Base-by-base conservation (phyloP, 2,329 filamentous ascomycete genomes). In the Tolypocladium inflatum region DNA sequence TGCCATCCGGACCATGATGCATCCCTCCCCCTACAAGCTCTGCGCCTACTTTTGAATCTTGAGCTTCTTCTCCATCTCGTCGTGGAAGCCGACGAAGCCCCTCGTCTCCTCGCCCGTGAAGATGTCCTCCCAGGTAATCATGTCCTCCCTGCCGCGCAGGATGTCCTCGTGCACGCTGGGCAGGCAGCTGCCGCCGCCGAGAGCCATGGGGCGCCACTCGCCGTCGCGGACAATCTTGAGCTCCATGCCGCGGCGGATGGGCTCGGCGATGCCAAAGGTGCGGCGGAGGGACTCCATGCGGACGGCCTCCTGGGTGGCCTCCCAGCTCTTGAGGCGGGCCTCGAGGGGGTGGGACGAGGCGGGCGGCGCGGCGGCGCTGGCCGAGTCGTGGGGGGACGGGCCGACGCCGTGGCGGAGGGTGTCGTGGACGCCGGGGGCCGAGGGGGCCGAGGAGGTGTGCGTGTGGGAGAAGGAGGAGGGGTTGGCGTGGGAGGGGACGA, bases 171-270 rank as follows among this genome's bases (percentile, higher is more conserved):
- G 92, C 55, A 97, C 80, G 68, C 85, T 85, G 13, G 83, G 80
- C 54, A 78, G 73, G 65, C 69, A 77, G 55, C 77, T 74, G 42
- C 86, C 85, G 56, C 77, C 74, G 42, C 86, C 84, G 58, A 96
- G 77, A 52, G 83, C 85, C 66, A 84, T 77, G 54, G 91, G 91
- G 67, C 85, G 82, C 88, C 91, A 96, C 73, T 90, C 86, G 63
- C 90, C 88, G 60, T 88, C 85, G 61, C 84, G 78, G 21, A 90
- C 86, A 70, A 96, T 93, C 83, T 91, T 90, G 72, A 96, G 81
- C 80, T 99, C 94, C 94, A 99, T 97, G 61, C 88, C 90, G 57
- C 93, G 85, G 58, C 91, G 86, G 67, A 97, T 86, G 3, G 94
- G 94, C 82, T 97, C 94, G 33, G 89, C 90, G 67, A 97, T 87